Evolutionary conservation across 1,284 basidiomycete genomes (phyloP).

Genomic region (Boletus smithii): DNA sequence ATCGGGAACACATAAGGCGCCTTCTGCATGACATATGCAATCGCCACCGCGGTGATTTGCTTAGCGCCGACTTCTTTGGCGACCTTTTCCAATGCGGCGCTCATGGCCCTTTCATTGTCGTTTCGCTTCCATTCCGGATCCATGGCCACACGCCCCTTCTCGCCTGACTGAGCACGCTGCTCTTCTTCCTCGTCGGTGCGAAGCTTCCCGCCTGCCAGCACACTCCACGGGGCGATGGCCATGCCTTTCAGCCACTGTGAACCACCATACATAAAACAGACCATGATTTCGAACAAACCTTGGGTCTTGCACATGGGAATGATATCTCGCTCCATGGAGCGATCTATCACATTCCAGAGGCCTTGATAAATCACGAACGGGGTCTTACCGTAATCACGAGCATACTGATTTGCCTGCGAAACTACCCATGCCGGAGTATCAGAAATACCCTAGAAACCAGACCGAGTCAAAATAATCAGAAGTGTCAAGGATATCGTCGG

Average conservation of each 20-base stretch:
- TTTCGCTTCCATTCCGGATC: slow-evolving; percentile 29
- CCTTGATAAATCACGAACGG: slow-evolving; percentile 61
- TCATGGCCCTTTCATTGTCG: slow-evolving; percentile 20
- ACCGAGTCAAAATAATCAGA: too few relatives aligned
- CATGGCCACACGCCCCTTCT: too few relatives aligned
- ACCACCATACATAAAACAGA: too few relatives aligned
- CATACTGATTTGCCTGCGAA: slow-evolving; percentile 51
- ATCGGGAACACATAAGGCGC: slow-evolving; percentile 49
- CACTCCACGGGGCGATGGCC: slow-evolving; percentile 39
- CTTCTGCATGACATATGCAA: slow-evolving; percentile 49
- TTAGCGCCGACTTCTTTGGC: slow-evolving; percentile 5
- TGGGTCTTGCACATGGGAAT: slow-evolving; percentile 49
- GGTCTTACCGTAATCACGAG: slow-evolving; percentile 43
- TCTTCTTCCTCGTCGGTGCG: slow-evolving; percentile 29
- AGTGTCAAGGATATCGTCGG: too few relatives aligned
- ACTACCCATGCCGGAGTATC: slow-evolving; percentile 52
- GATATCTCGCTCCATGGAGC: slow-evolving; percentile 58
- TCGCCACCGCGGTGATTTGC: slow-evolving; percentile 35
- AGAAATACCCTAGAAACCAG: slow-evolving; percentile 2
- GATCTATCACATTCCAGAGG: slow-evolving; percentile 46
- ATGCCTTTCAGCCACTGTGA: too few relatives aligned
- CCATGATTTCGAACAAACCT: too few relatives aligned
- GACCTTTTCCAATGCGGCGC: slow-evolving; percentile 6
- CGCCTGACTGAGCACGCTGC: slow-evolving; percentile 15
- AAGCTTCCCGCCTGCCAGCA: slow-evolving; percentile 34